Evolutionary conservation across 495 filamentous ascomycete genomes (phyloP), one percentile per base, ranked within the genome.

Genomic region (Clohesyomyces aquaticus): DNA sequence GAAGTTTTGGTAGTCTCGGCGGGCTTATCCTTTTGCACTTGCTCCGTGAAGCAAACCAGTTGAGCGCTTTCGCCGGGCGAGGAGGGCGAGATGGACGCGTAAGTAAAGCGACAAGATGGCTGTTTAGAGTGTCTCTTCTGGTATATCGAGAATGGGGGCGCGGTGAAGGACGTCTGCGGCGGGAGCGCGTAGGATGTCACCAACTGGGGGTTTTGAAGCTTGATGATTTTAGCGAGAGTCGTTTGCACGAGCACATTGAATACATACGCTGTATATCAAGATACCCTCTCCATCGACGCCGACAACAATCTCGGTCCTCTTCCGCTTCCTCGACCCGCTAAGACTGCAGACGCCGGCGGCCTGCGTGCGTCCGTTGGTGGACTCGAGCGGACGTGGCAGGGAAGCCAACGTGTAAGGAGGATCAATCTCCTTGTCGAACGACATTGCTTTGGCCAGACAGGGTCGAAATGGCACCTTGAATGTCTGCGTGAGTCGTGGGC

Each of bases 211-310:
- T 86, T 88, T 73, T 89, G 86, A 22, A 95, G 79, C 91, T 95
- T 65, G 74, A 29, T 2, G 27, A 29, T 25, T 43, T 63, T 59
- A 63, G 53, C 23, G 4, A 16, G 28, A 19, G 41, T 21, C 19
- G 9, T 6, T 45, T 29, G 19, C 29, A 27, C 1, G 3, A 14
- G 1, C 18, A n/a, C 53, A 54, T 25, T 18, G 1, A 26, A 1
- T 42, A 81, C 71, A 19, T 76, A 98, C 93, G 81, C 96, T 88
- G 77, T 97, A 97, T 49, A 99, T 85, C 72, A 91, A 94, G 14
- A 97, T 81, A 14, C 90, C 88, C 71, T 96, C 91, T 57, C 92
- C 91, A 77, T 99, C 91, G 69, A 96, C 85, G 9, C 89, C 90
- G 9, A 94, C 85, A 12, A 83, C 89, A 55, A 98, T 76, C 75